phyloP scores from a whole-genome alignment of 2,329 filamentous ascomycete genomes.

The Sporothrix mexicana region DNA sequence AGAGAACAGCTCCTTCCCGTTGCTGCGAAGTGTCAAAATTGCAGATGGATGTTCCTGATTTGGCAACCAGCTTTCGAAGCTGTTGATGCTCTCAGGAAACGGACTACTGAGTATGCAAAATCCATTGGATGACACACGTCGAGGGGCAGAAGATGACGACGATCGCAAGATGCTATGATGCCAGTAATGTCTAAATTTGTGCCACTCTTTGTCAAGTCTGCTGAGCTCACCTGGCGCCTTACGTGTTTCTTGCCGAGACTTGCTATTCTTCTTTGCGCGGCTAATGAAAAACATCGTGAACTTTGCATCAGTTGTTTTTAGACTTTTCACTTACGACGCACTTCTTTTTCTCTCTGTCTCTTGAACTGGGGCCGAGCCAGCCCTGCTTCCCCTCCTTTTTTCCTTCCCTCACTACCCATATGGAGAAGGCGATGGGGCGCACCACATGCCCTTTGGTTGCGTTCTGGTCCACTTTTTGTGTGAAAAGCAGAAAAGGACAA shows the following conservation, averaged over 20 bases:
- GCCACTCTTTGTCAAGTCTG: background rate
- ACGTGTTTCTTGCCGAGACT: background rate
- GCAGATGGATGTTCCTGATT: background rate
- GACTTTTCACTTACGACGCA: no score
- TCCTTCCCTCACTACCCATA: background rate
- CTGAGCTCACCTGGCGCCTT: background rate
- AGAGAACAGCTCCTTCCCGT: background rate
- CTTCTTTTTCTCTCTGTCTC: background rate
- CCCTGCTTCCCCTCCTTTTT: slow-evolving; percentile 14
- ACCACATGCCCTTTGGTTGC: background rate
- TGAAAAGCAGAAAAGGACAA: background rate
- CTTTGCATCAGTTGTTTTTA: background rate
- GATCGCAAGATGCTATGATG: slow-evolving; percentile 16
- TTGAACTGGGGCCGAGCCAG: background rate
- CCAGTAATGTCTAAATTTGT: slow-evolving; percentile 8
- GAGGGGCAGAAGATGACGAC: background rate
- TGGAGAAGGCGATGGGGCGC: background rate
- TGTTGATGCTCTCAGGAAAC: background rate
- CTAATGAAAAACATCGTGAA: slow-evolving; percentile 22
- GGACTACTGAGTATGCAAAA: background rate
- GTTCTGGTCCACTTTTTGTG: background rate
- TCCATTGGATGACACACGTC: slow-evolving; percentile 17
- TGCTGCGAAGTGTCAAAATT: background rate
- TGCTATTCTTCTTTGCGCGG: background rate
- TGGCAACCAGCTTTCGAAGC: background rate